These are phyloP conservation scores for Achlya hypogyna DNA, from an alignment of 352 stramenopile species.

Conservation along the genomic window DNA sequence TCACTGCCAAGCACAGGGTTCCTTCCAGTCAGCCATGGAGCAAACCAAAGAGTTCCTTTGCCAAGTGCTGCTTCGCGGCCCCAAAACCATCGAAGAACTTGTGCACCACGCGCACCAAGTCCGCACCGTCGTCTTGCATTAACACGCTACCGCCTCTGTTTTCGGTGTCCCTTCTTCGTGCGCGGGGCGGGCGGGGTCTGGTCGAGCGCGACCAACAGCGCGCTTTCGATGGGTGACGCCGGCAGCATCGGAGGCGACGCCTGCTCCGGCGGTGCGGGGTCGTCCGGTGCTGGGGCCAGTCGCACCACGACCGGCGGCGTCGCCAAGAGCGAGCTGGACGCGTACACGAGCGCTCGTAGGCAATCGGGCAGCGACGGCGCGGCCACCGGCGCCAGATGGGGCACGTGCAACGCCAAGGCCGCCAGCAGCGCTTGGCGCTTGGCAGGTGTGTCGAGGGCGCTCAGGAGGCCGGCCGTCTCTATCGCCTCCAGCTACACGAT, in stretches of 20 bases:
- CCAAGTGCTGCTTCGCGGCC: slow-evolving; percentile 56
- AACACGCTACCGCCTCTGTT: neutral
- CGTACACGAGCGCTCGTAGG: slow-evolving; percentile 5
- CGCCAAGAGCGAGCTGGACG: neutral
- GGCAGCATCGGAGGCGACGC: neutral
- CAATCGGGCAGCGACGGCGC: slow-evolving; percentile 5
- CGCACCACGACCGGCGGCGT: neutral
- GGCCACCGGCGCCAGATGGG: neutral
- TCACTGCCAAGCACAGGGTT: slow-evolving; percentile 36
- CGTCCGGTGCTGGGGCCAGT: neutral
- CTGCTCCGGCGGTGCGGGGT: neutral
- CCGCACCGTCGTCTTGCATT: slow-evolving; percentile 26
- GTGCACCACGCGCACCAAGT: slow-evolving; percentile 62
- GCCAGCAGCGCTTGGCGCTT: neutral
- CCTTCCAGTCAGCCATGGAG: slow-evolving; percentile 57
- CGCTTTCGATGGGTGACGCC: neutral
- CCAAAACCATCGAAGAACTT: slow-evolving; percentile 46
- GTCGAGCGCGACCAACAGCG: neutral
- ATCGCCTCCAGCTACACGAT: slow-evolving; percentile 7
- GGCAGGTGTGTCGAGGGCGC: neutral
- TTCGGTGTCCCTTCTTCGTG: neutral
- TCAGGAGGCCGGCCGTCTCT: neutral
- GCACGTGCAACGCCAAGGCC: neutral
- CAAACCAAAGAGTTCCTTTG: slow-evolving; percentile 61
- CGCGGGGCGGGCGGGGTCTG: neutral